Percentiles rank a stretch among this genome's conserved stretches.
These are phyloP conservation scores for Pleurotus ostreatus DNA, from an alignment of 768 basidiomycete species.

Conservation along the genomic window DNA sequence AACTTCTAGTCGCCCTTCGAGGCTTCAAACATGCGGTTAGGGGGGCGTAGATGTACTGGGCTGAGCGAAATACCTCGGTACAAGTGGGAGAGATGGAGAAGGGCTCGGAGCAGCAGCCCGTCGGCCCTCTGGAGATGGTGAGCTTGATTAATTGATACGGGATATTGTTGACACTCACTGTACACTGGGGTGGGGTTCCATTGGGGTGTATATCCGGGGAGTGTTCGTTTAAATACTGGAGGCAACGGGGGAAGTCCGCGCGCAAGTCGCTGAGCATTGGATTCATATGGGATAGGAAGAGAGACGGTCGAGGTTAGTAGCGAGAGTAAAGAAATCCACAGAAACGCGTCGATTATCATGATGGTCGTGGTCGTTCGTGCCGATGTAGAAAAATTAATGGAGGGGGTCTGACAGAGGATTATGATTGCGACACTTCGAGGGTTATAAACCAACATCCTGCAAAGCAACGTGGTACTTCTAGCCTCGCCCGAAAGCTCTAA, in stretches of 20 bases:
- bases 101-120: constrained; percentile 9
- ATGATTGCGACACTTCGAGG: neutral
- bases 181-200: constrained; percentile 21
- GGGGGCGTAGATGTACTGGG: neutral
- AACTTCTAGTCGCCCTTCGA: constrained; percentile 32
- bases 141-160: neutral
- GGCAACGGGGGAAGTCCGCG: constrained; percentile 39
- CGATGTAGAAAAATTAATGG: neutral
- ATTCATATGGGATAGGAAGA: constrained; percentile 17
- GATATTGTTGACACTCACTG: constrained; percentile 15
- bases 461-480: constrained; percentile 1
- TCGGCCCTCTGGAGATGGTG: neutral
- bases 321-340: neutral
- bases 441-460: neutral
- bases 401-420: neutral
- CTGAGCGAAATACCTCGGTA: constrained; percentile 17
- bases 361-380: neutral
- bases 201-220: constrained; percentile 21
- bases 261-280: constrained; percentile 41
- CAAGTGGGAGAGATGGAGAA: constrained; percentile 20
- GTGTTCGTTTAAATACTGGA: constrained; percentile 26
- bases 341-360: neutral
- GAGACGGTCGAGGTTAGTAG: neutral
- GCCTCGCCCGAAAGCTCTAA: neutral
- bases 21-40: constrained; percentile 8